These are phyloP conservation scores for Mychonastes homosphaera DNA, from an alignment of 139 green algal species.

Conservation along the genomic window DNA sequence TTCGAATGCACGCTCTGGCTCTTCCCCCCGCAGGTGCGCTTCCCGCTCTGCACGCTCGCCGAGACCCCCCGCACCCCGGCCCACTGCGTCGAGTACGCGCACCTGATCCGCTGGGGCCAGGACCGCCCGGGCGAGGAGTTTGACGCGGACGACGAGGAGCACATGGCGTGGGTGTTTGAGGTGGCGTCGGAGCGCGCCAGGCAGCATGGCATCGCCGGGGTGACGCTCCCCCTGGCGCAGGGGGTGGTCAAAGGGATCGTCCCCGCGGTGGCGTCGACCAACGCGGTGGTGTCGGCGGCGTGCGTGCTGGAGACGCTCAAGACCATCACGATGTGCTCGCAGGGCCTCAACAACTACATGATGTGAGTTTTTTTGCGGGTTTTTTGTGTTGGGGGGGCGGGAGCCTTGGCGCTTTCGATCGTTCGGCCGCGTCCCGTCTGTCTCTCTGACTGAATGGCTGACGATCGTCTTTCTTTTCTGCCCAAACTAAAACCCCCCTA, in stretches of 20 bases:
- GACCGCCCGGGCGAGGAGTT: constrained; percentile 73
- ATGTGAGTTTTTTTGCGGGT: constrained; percentile 54
- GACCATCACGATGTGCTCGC: constrained; percentile 78
- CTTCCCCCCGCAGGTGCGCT: constrained; percentile 95
- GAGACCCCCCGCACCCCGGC: constrained; percentile 82
- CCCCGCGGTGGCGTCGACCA: constrained; percentile 95
- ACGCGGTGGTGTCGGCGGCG: constrained; percentile 86
- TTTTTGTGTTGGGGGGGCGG: not conserved
- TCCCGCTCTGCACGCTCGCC: constrained; percentile 94
- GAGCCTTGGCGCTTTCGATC: not conserved
- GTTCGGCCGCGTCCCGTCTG: not conserved
- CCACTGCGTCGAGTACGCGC: constrained; percentile 98
- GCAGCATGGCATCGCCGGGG: constrained; percentile 79
- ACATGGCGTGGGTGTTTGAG: constrained; percentile 93
- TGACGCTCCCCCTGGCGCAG: constrained; percentile 78
- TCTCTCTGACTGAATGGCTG: not conserved
- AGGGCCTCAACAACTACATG: constrained; percentile 92
- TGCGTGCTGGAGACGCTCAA: constrained; percentile 95
- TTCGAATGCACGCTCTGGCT: constrained; percentile 99
- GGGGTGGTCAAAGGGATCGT: constrained; percentile 99
- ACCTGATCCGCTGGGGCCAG: constrained; percentile 89
- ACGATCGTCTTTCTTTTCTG: not conserved
- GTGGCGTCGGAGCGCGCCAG: constrained; percentile 59
- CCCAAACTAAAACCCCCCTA: not conserved
- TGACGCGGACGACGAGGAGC: constrained; percentile 86